These are phyloP conservation scores for Dothidotthia symphoricarpi DNA, from an alignment of 2,329 filamentous ascomycete genomes.

Conservation along the genomic window DNA sequence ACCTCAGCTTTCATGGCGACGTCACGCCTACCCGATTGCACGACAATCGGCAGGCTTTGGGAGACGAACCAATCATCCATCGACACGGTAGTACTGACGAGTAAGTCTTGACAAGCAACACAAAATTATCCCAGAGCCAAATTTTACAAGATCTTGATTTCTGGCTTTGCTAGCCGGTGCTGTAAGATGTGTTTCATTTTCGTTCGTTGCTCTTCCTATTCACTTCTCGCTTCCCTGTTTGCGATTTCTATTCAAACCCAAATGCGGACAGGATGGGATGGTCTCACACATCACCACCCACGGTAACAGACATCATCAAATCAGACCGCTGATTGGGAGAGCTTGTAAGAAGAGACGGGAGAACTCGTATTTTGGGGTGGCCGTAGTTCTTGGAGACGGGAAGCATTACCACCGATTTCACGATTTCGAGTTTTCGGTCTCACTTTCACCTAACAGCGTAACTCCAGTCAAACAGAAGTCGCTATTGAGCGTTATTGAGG, in stretches of 20 bases:
- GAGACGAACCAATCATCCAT: too few relatives aligned
- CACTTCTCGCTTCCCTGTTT: too few relatives aligned
- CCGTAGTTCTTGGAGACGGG: constrained; percentile 1
- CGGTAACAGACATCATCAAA: constrained; percentile 4
- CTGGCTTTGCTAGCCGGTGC: too few relatives aligned
- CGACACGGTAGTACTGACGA: too few relatives aligned
- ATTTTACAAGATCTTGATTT: too few relatives aligned
- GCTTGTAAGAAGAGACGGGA: not conserved
- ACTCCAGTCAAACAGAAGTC: constrained; percentile 8
- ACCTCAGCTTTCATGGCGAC: too few relatives aligned
- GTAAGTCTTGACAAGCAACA: too few relatives aligned
- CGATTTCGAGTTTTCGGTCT: constrained; percentile 2
- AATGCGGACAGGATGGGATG: constrained; percentile 5
- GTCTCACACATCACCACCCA: not conserved
- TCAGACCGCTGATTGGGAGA: not conserved
- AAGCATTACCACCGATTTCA: constrained; percentile 2
- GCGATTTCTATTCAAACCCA: constrained; percentile 3
- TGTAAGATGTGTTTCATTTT: too few relatives aligned
- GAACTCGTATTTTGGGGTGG: constrained; percentile 7
- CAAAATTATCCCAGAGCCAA: too few relatives aligned
- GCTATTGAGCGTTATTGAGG: constrained; percentile 28
- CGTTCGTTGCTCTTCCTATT: too few relatives aligned
- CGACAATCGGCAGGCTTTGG: too few relatives aligned
- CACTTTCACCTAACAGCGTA: constrained; percentile 15
- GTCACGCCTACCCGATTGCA: too few relatives aligned